Percentiles rank a stretch among this genome's conserved stretches.
Conservation (phyloP, 345 rosid genomes). For the Acer campestre region DNA sequence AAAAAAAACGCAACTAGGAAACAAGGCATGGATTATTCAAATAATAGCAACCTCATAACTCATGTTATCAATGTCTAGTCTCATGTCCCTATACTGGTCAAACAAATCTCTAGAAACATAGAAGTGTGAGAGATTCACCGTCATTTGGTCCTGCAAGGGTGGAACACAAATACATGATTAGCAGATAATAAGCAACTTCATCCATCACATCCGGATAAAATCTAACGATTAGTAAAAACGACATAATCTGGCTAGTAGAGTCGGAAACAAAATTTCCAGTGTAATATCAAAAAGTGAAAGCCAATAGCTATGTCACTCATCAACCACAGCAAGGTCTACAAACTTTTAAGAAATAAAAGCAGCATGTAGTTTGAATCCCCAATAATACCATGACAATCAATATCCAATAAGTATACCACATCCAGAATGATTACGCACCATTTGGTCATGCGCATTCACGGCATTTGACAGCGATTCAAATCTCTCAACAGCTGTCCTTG, state of each 20-base stretch:
- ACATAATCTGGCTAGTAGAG: not conserved
- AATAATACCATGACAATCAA: not conserved
- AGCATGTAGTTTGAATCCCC: not conserved
- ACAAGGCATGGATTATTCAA: not conserved
- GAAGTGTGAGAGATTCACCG: slow-evolving; percentile 16
- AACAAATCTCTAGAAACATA: slow-evolving; percentile 29
- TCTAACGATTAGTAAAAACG: not conserved
- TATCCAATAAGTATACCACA: not conserved
- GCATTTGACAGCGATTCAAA: slow-evolving; percentile 21
- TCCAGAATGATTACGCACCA: slow-evolving; percentile 24
- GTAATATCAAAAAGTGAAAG: not conserved
- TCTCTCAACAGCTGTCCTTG: slow-evolving; percentile 30
- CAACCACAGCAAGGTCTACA: too few species aligned
- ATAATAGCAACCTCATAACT: slow-evolving; percentile 37
- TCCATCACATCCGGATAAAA: not conserved
- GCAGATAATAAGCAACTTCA: not conserved
- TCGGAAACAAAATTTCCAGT: not conserved
- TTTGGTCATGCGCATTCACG: slow-evolving; percentile 16
- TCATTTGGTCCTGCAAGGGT: slow-evolving; percentile 28
- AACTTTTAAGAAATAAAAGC: too few species aligned
- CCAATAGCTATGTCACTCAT: not conserved
- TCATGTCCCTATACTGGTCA: slow-evolving; percentile 44
- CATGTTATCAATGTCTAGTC: slow-evolving; percentile 43
- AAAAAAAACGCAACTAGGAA: not conserved
- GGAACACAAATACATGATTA: not conserved